Percentiles rank a stretch among this genome's conserved stretches.
These are phyloP conservation scores for Ajuga reptans DNA, from an alignment of 305 asterid species.

Conservation along the genomic window DNA sequence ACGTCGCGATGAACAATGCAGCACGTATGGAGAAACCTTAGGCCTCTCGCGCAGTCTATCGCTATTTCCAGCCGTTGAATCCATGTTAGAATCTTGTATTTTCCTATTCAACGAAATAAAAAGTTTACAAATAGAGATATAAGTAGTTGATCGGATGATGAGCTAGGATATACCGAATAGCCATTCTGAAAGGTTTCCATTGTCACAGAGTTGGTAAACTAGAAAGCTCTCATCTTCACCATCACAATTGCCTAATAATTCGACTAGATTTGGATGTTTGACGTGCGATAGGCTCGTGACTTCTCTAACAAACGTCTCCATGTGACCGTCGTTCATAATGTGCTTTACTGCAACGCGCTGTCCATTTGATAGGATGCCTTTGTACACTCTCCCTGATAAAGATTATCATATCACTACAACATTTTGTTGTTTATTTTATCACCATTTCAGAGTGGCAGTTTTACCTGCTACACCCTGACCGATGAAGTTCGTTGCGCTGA, in stretches of 20 bases:
- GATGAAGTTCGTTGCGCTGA: slow-evolving; percentile 54
- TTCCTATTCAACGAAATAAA: slow-evolving; percentile 29
- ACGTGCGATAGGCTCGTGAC: slow-evolving; percentile 70
- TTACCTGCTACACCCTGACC: slow-evolving; percentile 80
- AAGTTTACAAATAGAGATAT: neutral
- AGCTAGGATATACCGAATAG: slow-evolving; percentile 43
- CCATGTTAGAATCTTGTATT: slow-evolving; percentile 57
- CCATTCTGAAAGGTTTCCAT: slow-evolving; percentile 82
- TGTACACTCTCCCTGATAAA: slow-evolving; percentile 63
- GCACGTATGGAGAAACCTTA: slow-evolving; percentile 65
- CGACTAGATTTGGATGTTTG: slow-evolving; percentile 69
- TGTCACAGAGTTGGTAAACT: slow-evolving; percentile 64
- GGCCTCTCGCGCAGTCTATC: slow-evolving; percentile 60
- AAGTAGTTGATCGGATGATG: no score
- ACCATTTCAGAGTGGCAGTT: neutral
- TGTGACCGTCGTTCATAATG: slow-evolving; percentile 63
- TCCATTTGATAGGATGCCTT: slow-evolving; percentile 46
- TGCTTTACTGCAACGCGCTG: slow-evolving; percentile 61
- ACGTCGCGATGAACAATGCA: slow-evolving; percentile 73
- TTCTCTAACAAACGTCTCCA: slow-evolving; percentile 79
- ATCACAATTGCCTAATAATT: slow-evolving; percentile 58
- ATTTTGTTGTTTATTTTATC: neutral
- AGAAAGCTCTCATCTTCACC: slow-evolving; percentile 75
- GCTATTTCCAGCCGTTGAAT: slow-evolving; percentile 56
- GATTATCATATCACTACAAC: slow-evolving; percentile 8